Base-by-base conservation (phyloP, 73 alveolate species). In the Tetrahymena thermophila region DNA sequence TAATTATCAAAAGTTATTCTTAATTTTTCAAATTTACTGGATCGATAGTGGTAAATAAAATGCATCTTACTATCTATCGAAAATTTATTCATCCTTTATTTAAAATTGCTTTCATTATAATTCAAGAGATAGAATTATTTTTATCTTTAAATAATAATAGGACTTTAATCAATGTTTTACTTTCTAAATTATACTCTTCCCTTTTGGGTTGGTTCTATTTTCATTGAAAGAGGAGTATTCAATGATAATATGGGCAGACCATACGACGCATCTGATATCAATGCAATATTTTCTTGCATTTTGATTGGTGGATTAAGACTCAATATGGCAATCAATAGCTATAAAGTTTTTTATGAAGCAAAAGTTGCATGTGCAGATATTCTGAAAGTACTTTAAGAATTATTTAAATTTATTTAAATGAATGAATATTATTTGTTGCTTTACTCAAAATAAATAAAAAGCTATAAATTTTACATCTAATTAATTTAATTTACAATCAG, bases 21-120 rank as follows among this genome's bases (percentile, higher is more conserved):
- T 95, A 84, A 34, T n/a, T 96, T 37, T 38, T 35, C 4, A 97
- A 97, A 93, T 95, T 97, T 84, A 96, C 97, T 71, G 99, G 99
- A 34, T 97, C 96, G 93, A 96, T 96, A 34, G 56, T 97, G 93
- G 50, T 50, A 21, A 50, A 50, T 50, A 50, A 21, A 40, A 9
- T 40, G 10, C 16, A 40, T 40, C 44, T 6, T 40, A 40, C 44
- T 40, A 40, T 8, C 44, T 4, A 40, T n/a, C n/a, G n/a, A n/a
- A n/a, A n/a, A n/a, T n/a, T n/a, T n/a, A n/a, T 40, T 40, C 44
- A 40, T 40, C 44, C 11, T 40, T 0, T 40, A 6, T 40, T 40
- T 6, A 40, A 40, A 40, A 40, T 40, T 40, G 11, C 6, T 50
- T 50, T 50, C 83, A 50, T 50, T 50, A 0, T 2, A 50, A 50